Percentiles rank a stretch among this genome's conserved stretches.
These are phyloP conservation scores for Candida cerambycidarum DNA, from an alignment of 805 yeast species.

Conservation along the genomic window DNA sequence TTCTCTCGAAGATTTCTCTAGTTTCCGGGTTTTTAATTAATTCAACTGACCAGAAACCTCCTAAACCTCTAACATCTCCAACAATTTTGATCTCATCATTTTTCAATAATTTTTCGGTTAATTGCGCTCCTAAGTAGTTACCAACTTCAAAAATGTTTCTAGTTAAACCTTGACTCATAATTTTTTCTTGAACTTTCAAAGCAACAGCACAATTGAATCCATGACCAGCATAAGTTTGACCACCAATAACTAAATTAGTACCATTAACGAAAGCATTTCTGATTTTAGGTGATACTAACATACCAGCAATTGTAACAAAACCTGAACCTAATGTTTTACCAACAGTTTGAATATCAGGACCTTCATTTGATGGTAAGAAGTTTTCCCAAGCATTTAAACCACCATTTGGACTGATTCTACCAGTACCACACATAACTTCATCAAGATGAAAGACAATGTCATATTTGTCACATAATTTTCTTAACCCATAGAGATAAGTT, in stretches of 20 bases:
- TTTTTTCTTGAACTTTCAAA: conserved; percentile 26
- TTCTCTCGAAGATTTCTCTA: conserved; percentile 47
- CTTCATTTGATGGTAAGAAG: conserved; percentile 23
- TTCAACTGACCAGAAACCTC: conserved; percentile 60
- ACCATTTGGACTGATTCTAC: conserved; percentile 27
- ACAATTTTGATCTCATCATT: conserved; percentile 23
- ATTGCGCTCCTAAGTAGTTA: conserved; percentile 38
- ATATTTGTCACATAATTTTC: conserved; percentile 31
- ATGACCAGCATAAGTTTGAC: conserved; percentile 26
- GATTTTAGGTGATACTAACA: conserved; percentile 28
- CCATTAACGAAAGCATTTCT: conserved; percentile 21
- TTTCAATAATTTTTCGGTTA: conserved; percentile 18
- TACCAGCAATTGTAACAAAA: conserved; percentile 30
- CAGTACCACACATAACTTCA: conserved; percentile 40
- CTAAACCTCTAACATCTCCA: conserved; percentile 65
- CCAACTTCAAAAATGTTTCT: conserved; percentile 45
- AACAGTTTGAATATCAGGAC: conserved; percentile 33
- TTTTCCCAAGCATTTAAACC: conserved; percentile 32
- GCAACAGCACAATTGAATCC: conserved; percentile 30
- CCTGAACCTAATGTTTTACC: conserved; percentile 35
- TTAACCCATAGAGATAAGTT: conserved; percentile 26
- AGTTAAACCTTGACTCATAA: conserved; percentile 34
- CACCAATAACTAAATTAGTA: conserved; percentile 22
- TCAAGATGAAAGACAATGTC: conserved; percentile 31
- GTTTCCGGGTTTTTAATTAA: conserved; percentile 53